A percentile compares a stretch with the other conserved stretches of the same genome.
Conservation (phyloP, 306 rosid genomes). For the Potentilla sterilis region DNA sequence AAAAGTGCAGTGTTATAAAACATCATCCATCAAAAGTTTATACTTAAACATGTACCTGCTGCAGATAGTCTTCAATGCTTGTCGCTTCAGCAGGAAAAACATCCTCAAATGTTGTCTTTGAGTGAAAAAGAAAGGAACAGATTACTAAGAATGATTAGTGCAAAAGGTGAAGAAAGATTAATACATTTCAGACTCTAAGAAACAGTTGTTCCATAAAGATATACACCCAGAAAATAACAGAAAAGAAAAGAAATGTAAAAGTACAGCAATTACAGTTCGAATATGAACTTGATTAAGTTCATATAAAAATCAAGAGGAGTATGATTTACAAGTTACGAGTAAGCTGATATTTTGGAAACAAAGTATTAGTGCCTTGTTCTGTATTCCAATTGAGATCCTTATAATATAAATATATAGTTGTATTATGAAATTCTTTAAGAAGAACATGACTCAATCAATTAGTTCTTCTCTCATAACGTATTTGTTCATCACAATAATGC, state of each 20-base stretch:
- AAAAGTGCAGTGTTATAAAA: neutral
- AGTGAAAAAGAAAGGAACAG: constrained; percentile 10
- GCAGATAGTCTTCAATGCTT: constrained; percentile 93
- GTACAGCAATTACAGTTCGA: neutral
- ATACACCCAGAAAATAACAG: neutral
- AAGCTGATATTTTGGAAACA: neutral
- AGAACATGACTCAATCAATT: neutral
- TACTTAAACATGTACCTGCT: constrained; percentile 63
- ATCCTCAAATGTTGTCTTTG: constrained; percentile 95
- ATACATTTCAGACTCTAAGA: neutral
- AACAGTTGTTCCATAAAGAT: neutral
- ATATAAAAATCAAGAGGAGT: neutral
- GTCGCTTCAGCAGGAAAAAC: constrained; percentile 98
- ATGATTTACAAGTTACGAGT: neutral
- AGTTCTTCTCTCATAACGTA: neutral
- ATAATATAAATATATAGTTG: neutral
- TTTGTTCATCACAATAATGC: neutral
- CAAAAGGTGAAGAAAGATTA: constrained; percentile 27
- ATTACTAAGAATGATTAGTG: constrained; percentile 2
- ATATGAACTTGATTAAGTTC: neutral
- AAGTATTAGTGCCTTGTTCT: neutral
- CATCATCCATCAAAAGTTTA: constrained; percentile 4
- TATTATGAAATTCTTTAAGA: neutral
- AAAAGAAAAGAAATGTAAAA: neutral
- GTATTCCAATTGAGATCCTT: neutral